A percentile compares a stretch with the other conserved stretches of the same genome.
Conservation (phyloP, 805 yeast genomes). For the Lachancea sp. region DNA sequence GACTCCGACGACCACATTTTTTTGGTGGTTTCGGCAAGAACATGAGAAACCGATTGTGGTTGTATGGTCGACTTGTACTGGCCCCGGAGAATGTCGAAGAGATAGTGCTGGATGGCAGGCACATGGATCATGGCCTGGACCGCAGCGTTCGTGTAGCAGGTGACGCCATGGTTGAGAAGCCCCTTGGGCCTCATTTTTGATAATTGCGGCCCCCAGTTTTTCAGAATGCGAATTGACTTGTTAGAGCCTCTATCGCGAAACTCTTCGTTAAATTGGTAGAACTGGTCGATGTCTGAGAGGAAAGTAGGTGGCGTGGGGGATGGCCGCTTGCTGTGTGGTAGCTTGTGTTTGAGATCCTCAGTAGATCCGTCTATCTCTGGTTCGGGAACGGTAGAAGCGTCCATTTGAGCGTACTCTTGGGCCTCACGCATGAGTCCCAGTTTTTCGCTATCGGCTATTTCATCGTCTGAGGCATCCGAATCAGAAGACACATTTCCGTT, state of each 20-base stretch:
- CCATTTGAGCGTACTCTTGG: slow-evolving; percentile 12
- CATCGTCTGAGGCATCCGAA: slow-evolving; percentile 24
- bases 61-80: slow-evolving; percentile 43
- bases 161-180: slow-evolving; percentile 83
- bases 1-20: slow-evolving; percentile 63
- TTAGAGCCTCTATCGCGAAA: slow-evolving; percentile 59
- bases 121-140: slow-evolving; percentile 85
- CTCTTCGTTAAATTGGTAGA: slow-evolving; percentile 54
- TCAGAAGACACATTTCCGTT: slow-evolving; percentile 8
- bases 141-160: slow-evolving; percentile 95
- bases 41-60: slow-evolving; percentile 55
- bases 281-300: slow-evolving; percentile 48
- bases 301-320: slow-evolving; percentile 11
- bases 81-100: slow-evolving; percentile 55
- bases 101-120: slow-evolving; percentile 83
- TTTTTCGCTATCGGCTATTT: slow-evolving; percentile 30
- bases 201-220: slow-evolving; percentile 61
- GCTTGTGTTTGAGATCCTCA: slow-evolving; percentile 29
- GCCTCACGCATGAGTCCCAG: slow-evolving; percentile 21
- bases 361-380: slow-evolving; percentile 29
- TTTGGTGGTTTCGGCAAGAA: slow-evolving; percentile 59
- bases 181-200: slow-evolving; percentile 52
- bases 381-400: slow-evolving; percentile 8
- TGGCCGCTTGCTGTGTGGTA: slow-evolving; percentile 12
- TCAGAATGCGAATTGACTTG: slow-evolving; percentile 49